phyloP scores from a whole-genome alignment of 202 grass and related monocot species.

The Zoysia matrella region DNA sequence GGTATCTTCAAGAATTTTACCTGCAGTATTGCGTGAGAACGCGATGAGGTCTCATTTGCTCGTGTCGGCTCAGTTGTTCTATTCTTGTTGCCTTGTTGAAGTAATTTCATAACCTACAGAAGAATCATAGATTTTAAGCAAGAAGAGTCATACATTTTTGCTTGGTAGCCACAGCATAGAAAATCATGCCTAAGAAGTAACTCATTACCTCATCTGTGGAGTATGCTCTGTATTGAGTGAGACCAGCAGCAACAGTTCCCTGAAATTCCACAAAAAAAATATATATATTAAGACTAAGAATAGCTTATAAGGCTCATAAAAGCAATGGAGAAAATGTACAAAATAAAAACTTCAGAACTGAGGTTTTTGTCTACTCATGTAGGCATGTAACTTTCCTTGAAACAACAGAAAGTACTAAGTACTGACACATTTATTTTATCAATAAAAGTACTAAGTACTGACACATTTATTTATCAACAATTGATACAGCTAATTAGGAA shows the following conservation, averaged over 20 bases:
- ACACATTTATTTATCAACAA: too few species aligned
- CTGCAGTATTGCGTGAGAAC: conserved; percentile 96
- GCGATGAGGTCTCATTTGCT: conserved; percentile 89
- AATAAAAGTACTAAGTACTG: neutral
- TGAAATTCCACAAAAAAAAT: conserved; percentile 48
- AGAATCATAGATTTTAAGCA: conserved; percentile 22
- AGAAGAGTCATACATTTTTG: conserved; percentile 20
- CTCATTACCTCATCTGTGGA: conserved; percentile 84
- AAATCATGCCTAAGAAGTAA: conserved; percentile 30
- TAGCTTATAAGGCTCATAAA: neutral
- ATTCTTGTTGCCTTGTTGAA: conserved; percentile 96
- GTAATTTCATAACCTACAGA: conserved; percentile 83
- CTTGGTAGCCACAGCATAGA: conserved; percentile 1
- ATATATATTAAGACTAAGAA: conserved; percentile 33
- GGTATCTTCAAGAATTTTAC: conserved; percentile 43
- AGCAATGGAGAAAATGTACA: neutral
- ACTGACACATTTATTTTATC: too few species aligned
- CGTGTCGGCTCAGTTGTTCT: conserved; percentile 92
- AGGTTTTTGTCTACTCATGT: neutral
- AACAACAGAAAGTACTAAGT: neutral
- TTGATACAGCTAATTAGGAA: neutral
- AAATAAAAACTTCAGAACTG: neutral
- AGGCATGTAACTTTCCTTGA: conserved; percentile 1
- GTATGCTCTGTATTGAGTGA: conserved; percentile 93
- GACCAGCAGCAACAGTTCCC: conserved; percentile 87